Evolutionary conservation across 2,329 filamentous ascomycete genomes (phyloP).

Genomic region (Pestalotiopsis sp.): DNA sequence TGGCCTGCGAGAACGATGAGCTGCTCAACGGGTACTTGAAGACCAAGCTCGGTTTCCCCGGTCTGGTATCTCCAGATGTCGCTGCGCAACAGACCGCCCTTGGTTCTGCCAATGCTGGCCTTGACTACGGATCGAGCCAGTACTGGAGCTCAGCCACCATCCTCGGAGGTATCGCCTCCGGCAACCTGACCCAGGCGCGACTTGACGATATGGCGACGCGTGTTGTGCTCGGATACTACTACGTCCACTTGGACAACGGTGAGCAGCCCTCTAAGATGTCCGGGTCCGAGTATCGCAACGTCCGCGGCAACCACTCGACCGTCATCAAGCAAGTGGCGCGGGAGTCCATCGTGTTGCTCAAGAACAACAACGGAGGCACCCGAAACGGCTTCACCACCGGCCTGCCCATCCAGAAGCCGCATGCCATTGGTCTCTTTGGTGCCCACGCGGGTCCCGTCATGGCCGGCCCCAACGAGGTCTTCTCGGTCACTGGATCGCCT

Average conservation of each 20-base stretch:
- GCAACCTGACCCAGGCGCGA: constrained; percentile 18
- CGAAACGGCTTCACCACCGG: constrained; percentile 34
- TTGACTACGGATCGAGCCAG: background rate
- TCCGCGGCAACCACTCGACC: constrained; percentile 17
- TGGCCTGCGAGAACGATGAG: constrained; percentile 26
- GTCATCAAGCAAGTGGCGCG: constrained; percentile 16
- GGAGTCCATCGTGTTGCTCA: constrained; percentile 65
- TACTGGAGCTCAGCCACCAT: constrained; percentile 11
- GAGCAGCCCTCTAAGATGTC: constrained; percentile 13
- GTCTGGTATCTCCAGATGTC: constrained; percentile 2
- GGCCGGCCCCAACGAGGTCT: constrained; percentile 38
- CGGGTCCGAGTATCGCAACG: constrained; percentile 10
- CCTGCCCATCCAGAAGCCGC: constrained; percentile 54
- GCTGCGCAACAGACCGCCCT: background rate
- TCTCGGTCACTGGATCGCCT: constrained; percentile 13
- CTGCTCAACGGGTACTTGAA: constrained; percentile 27
- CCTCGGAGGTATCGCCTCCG: constrained; percentile 13
- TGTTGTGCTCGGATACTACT: constrained; percentile 19
- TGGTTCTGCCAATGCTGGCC: constrained; percentile 7
- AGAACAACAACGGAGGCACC: constrained; percentile 49
- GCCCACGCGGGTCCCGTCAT: constrained; percentile 63
- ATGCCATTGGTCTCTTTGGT: constrained; percentile 48
- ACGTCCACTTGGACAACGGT: constrained; percentile 15
- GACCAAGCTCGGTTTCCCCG: constrained; percentile 30
- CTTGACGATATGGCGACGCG: constrained; percentile 21